phyloP scores from a whole-genome alignment of 2,329 filamentous ascomycete species.

The Triangularia verruculosa region DNA sequence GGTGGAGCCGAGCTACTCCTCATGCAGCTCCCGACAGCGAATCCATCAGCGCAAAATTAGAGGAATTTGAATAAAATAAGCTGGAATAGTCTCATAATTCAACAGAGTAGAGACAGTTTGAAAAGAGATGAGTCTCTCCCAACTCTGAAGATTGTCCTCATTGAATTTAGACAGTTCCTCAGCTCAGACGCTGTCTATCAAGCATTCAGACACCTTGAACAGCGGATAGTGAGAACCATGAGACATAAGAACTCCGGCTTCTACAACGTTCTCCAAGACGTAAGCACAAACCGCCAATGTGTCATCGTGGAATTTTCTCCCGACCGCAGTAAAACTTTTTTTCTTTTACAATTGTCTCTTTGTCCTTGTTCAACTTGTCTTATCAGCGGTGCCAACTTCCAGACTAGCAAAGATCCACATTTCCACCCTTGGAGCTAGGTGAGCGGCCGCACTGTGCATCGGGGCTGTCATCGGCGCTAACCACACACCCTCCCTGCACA shows the following conservation, averaged over 20 bases:
- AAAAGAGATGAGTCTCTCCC: background rate
- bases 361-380: conserved; percentile 2
- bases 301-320: background rate
- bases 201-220: background rate
- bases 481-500: background rate
- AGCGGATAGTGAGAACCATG: background rate
- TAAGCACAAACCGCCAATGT: background rate
- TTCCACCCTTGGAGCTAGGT: background rate
- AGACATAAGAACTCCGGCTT: background rate
- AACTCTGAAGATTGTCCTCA: background rate
- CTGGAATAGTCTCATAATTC: background rate
- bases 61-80: background rate
- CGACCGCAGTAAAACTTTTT: background rate
- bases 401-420: background rate
- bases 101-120: background rate
- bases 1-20: background rate
- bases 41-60: background rate
- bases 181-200: background rate
- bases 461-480: conserved; percentile 6
- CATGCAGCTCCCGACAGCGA: background rate
- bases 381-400: background rate
- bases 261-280: background rate
- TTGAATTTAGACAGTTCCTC: background rate
- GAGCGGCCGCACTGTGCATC: conserved; percentile 7
- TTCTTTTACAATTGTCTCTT: background rate